phyloP scores from a whole-genome alignment of 116 monocot genomes.

The Phalaenopsis hybrid region DNA sequence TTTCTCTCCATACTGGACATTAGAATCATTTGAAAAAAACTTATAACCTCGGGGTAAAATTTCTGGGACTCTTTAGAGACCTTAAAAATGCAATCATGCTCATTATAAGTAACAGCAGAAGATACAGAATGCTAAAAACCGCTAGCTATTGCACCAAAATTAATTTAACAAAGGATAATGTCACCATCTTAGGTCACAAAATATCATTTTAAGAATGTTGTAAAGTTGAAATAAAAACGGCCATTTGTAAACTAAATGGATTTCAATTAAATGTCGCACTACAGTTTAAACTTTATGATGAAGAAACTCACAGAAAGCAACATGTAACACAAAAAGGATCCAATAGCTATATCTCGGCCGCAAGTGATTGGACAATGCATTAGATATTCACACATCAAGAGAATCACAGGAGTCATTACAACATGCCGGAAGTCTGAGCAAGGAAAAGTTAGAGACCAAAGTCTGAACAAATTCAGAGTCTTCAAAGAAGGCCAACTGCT shows the following conservation, averaged over 20 bases:
- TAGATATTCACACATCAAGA: conserved; percentile 93
- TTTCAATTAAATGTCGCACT: background rate
- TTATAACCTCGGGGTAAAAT: conserved; percentile 70
- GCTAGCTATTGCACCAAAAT: background rate
- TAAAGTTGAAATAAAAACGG: background rate
- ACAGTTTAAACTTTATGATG: background rate
- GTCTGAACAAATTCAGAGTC: conserved; percentile 64
- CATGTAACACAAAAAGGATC: conserved; percentile 88
- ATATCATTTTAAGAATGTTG: background rate
- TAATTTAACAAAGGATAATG: background rate
- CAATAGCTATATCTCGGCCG: conserved; percentile 66
- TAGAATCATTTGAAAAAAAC: conserved; percentile 63
- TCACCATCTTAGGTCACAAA: background rate
- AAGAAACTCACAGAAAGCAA: conserved; percentile 56
- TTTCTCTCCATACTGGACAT: conserved; percentile 36
- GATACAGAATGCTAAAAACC: background rate
- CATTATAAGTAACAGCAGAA: conserved; percentile 6
- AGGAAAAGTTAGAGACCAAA: conserved; percentile 86
- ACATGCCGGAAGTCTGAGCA: conserved; percentile 96
- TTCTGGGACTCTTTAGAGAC: conserved; percentile 68
- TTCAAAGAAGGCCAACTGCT: conserved; percentile 90
- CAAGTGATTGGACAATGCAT: conserved; percentile 68
- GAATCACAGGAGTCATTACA: conserved; percentile 78
- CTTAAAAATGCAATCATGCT: conserved; percentile 24
- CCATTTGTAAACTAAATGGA: background rate